Conservation (phyloP, 116 monocot genomes). For the Papilionanthe hybrid region DNA sequence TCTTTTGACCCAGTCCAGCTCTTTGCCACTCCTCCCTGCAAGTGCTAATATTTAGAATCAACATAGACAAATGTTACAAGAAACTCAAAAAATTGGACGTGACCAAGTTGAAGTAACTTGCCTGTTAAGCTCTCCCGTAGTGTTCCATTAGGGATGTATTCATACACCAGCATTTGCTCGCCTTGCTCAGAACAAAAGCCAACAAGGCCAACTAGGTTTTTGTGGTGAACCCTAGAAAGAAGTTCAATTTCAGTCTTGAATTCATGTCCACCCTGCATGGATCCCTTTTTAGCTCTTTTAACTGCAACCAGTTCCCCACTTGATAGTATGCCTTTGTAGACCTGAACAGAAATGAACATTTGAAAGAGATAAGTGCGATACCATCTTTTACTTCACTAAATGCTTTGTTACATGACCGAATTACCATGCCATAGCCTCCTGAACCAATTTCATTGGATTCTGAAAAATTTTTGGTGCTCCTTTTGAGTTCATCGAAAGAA, state of each 20-base stretch:
- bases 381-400: neutral
- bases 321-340: slow-evolving; percentile 38
- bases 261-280: slow-evolving; percentile 54
- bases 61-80: neutral
- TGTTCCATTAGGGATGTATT: slow-evolving; percentile 50
- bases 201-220: slow-evolving; percentile 48
- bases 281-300: slow-evolving; percentile 53
- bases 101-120: neutral
- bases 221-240: slow-evolving; percentile 62
- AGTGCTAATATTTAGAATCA: neutral
- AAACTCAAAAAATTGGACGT: neutral
- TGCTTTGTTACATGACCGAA: neutral
- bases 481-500: slow-evolving; percentile 38
- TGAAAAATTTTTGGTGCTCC: slow-evolving; percentile 37
- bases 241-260: slow-evolving; percentile 65
- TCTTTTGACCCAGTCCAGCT: slow-evolving; percentile 46
- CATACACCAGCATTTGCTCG: slow-evolving; percentile 57
- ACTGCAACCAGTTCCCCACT: slow-evolving; percentile 43
- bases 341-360: slow-evolving; percentile 14
- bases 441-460: slow-evolving; percentile 45
- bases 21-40: slow-evolving; percentile 31
- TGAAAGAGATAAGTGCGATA: neutral
- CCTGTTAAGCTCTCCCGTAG: slow-evolving; percentile 47
- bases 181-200: slow-evolving; percentile 57
- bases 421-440: slow-evolving; percentile 59